Conservation (phyloP, 2,329 filamentous ascomycete species). For the Colletotrichum paranaense region DNA sequence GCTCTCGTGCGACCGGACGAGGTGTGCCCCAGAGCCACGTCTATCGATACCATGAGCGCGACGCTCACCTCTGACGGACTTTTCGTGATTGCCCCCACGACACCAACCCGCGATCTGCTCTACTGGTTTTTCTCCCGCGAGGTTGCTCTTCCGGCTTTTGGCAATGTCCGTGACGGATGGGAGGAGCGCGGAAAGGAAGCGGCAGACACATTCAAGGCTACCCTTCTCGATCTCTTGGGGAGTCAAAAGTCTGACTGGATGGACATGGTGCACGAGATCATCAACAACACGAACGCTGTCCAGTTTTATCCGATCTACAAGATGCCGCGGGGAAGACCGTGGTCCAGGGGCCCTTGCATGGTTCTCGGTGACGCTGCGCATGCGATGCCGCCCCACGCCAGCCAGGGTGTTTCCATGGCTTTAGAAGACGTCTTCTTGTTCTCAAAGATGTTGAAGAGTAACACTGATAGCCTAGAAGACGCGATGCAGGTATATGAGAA, state of each 20-base stretch:
- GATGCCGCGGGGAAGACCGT: conserved; percentile 46
- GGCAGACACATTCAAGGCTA: conserved; percentile 44
- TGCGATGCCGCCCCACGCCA: conserved; percentile 63
- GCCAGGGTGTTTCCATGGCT: conserved; percentile 66
- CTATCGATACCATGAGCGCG: conserved; percentile 40
- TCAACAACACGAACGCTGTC: conserved; percentile 38
- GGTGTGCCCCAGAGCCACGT: conserved; percentile 2
- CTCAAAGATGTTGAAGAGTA: conserved; percentile 47
- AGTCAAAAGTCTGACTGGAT: conserved; percentile 45
- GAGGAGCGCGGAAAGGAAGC: conserved; percentile 43
- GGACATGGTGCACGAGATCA: conserved; percentile 30
- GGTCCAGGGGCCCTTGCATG: conserved; percentile 52
- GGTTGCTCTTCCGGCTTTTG: conserved; percentile 40
- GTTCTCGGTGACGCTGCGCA: conserved; percentile 69
- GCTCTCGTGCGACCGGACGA: conserved; percentile 38
- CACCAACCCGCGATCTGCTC: conserved; percentile 38
- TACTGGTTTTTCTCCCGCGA: conserved; percentile 46
- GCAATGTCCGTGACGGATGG: conserved; percentile 45
- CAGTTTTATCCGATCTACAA: conserved; percentile 50
- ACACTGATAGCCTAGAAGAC: background rate
- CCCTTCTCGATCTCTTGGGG: conserved; percentile 39
- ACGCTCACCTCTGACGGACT: conserved; percentile 45
- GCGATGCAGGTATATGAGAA: conserved; percentile 10
- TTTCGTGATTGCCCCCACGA: conserved; percentile 41
- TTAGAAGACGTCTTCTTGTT: conserved; percentile 65